A percentile compares a stretch with the other conserved stretches of the same genome.
phyloP scores from a whole-genome alignment of 2,329 filamentous ascomycete species.

The Aspergillus ibericus region DNA sequence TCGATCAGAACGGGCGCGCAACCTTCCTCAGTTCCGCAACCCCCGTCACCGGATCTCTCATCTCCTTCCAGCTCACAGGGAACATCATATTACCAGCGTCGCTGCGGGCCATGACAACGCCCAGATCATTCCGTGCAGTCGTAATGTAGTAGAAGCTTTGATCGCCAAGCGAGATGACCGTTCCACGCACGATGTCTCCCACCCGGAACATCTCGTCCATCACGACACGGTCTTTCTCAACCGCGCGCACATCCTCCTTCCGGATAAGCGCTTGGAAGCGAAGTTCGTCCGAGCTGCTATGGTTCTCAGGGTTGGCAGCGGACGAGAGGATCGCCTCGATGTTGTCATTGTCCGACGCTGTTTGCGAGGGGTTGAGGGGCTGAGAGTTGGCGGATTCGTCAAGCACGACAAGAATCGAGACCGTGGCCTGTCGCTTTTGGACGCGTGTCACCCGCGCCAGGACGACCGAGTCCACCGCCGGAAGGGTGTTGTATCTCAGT shows the following conservation, averaged over 20 bases:
- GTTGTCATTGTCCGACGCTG: constrained; percentile 38
- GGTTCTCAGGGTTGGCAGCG: constrained; percentile 42
- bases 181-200: constrained; percentile 84
- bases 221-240: constrained; percentile 92
- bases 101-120: constrained; percentile 89
- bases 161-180: constrained; percentile 88
- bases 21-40: constrained; percentile 81
- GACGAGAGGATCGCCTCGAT: constrained; percentile 39
- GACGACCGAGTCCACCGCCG: constrained; percentile 76
- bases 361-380: constrained; percentile 21
- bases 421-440: constrained; percentile 78
- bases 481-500: constrained; percentile 69
- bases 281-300: constrained; percentile 60
- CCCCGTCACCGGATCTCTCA: constrained; percentile 78
- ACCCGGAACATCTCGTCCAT: constrained; percentile 89
- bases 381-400: constrained; percentile 38
- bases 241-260: constrained; percentile 87
- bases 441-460: constrained; percentile 84
- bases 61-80: constrained; percentile 93
- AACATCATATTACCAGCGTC: constrained; percentile 88
- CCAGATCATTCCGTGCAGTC: constrained; percentile 86
- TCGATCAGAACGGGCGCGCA: constrained; percentile 77
- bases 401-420: constrained; percentile 81
- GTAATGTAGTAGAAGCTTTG: constrained; percentile 95
- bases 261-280: constrained; percentile 80